These are phyloP conservation scores for Aspergillus viridinutans DNA, from an alignment of 2,329 filamentous ascomycete species.

Conservation along the genomic window DNA sequence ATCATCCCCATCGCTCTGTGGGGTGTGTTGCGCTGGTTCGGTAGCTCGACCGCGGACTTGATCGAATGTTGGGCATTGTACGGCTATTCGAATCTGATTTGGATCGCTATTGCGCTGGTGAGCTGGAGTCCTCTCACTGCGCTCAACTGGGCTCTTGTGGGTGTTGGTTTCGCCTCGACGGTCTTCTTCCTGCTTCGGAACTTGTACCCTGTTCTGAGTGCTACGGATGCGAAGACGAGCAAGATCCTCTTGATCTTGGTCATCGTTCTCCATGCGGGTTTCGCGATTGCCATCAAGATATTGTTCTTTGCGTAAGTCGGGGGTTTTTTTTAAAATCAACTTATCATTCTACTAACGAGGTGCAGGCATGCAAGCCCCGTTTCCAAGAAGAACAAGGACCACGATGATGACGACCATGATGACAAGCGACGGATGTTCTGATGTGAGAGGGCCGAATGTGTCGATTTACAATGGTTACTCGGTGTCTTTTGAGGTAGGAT, in stretches of 20 bases:
- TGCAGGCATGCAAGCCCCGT: constrained; percentile 60
- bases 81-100: constrained; percentile 93
- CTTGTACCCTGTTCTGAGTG: constrained; percentile 84
- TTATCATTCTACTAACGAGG: constrained; percentile 12
- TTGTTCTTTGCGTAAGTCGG: constrained; percentile 76
- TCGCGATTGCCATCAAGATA: constrained; percentile 92
- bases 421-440: constrained; percentile 28
- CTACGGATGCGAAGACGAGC: constrained; percentile 86
- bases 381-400: constrained; percentile 38
- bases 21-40: constrained; percentile 89
- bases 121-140: constrained; percentile 82
- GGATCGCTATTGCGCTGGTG: constrained; percentile 90
- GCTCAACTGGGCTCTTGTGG: constrained; percentile 92
- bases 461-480: not conserved
- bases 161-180: constrained; percentile 76
- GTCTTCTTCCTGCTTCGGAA: constrained; percentile 81
- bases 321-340: not conserved
- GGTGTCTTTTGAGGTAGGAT: not conserved
- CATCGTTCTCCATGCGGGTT: constrained; percentile 77
- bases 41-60: constrained; percentile 85
- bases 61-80: constrained; percentile 95
- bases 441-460: constrained; percentile 10
- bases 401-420: constrained; percentile 28
- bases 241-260: constrained; percentile 83
- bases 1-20: constrained; percentile 82